A percentile compares a stretch with the other conserved stretches of the same genome.
Evolutionary conservation across 129 eudicot species (phyloP).

Genomic region (Ambrosia trifida): DNA sequence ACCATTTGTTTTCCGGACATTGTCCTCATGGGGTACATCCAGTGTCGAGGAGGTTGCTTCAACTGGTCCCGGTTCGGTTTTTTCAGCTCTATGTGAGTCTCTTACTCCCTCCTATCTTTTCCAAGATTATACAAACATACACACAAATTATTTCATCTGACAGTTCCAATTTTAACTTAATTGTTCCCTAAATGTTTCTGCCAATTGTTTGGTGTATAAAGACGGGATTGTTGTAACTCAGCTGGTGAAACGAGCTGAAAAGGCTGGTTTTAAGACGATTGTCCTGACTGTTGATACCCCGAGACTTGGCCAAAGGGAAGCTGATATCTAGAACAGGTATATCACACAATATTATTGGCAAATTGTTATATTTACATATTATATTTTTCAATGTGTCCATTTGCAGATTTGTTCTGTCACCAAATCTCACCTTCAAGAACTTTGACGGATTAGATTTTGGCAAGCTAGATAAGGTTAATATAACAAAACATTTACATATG

Average conservation of each 20-base stretch:
- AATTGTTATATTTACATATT: neutral
- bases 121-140: conserved; percentile 7
- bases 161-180: neutral
- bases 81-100: conserved; percentile 96
- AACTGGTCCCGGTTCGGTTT: conserved; percentile 86
- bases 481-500: neutral
- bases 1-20: conserved; percentile 45
- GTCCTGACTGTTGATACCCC: conserved; percentile 96
- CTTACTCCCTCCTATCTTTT: conserved; percentile 14
- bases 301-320: conserved; percentile 90
- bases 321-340: conserved; percentile 94
- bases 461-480: conserved; percentile 66
- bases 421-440: conserved; percentile 68
- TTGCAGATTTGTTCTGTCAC: conserved; percentile 70
- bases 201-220: conserved; percentile 58
- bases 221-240: conserved; percentile 78
- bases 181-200: conserved; percentile 7
- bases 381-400: neutral
- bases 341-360: conserved; percentile 5
- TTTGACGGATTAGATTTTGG: conserved; percentile 82
- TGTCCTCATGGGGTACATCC: conserved; percentile 89
- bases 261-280: conserved; percentile 92
- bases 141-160: neutral
- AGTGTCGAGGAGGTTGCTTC: conserved; percentile 96
- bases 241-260: conserved; percentile 86